These are phyloP conservation scores for Glycine soja DNA, from an alignment of 306 rosid genomes.

Conservation along the genomic window DNA sequence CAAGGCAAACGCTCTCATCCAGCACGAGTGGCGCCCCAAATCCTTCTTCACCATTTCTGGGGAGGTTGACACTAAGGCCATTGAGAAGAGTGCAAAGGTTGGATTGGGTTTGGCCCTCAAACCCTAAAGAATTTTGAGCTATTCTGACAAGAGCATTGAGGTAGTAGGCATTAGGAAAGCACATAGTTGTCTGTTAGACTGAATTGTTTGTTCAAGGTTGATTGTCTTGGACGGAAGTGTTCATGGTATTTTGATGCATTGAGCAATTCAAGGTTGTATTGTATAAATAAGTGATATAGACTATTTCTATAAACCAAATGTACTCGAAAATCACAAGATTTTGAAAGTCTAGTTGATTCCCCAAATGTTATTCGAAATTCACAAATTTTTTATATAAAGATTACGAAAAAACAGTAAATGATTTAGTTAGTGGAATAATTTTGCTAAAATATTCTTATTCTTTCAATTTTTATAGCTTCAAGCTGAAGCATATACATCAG, in stretches of 20 bases:
- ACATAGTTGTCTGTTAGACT: slow-evolving; percentile 21
- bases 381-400: no score
- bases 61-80: slow-evolving; percentile 87
- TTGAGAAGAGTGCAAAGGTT: slow-evolving; percentile 88
- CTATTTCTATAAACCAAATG: slow-evolving; percentile 43
- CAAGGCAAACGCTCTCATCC: slow-evolving; percentile 79
- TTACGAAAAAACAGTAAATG: no score
- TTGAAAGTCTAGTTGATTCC: not conserved
- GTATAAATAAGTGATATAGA: slow-evolving; percentile 49
- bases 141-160: slow-evolving; percentile 45
- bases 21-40: slow-evolving; percentile 96
- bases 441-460: no score
- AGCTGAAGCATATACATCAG: no score
- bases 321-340: slow-evolving; percentile 29
- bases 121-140: slow-evolving; percentile 61
- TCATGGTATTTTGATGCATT: slow-evolving; percentile 43
- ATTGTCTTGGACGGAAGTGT: slow-evolving; percentile 38
- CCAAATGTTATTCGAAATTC: no score
- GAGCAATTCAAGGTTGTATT: slow-evolving; percentile 47
- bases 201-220: slow-evolving; percentile 43
- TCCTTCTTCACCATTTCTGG: slow-evolving; percentile 89
- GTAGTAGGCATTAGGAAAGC: slow-evolving; percentile 46
- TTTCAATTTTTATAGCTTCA: no score
- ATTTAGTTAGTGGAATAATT: no score
- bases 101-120: slow-evolving; percentile 87